These are phyloP conservation scores for Thraustochytrium striatum DNA, from an alignment of 352 stramenopile species.

Conservation along the genomic window DNA sequence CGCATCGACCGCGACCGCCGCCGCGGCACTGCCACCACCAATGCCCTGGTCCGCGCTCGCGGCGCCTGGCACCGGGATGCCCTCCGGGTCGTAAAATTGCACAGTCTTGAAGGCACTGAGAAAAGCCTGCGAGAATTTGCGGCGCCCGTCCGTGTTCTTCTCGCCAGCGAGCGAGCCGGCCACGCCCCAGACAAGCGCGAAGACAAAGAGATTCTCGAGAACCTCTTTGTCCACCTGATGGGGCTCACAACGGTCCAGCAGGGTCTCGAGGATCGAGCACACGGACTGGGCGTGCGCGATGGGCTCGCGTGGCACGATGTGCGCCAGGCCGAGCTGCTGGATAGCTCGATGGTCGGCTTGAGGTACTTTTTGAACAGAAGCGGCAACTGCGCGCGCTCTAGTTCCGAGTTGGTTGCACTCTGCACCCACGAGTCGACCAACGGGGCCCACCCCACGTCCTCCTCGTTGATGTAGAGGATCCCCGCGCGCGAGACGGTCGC, in stretches of 20 bases:
- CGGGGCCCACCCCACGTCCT: conserved; percentile 87
- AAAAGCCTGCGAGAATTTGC: conserved; percentile 72
- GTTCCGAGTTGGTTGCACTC: conserved; percentile 60
- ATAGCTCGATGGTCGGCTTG: conserved; percentile 68
- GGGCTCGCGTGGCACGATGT: conserved; percentile 83
- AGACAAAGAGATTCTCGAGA: conserved; percentile 88
- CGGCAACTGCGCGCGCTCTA: conserved; percentile 56
- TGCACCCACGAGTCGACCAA: conserved; percentile 90
- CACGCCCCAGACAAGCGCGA: conserved; percentile 83
- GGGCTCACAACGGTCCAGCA: conserved; percentile 59
- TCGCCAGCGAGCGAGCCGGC: conserved; percentile 89
- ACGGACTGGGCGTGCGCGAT: conserved; percentile 91
- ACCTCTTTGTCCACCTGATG: conserved; percentile 65
- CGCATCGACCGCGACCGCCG: conserved; percentile 57
- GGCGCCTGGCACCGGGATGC: no score
- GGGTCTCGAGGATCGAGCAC: conserved; percentile 79
- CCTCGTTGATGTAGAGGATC: conserved; percentile 94
- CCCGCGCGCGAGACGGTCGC: conserved; percentile 91
- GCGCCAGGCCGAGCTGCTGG: conserved; percentile 75
- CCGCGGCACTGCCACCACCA: neutral
- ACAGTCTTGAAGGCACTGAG: conserved; percentile 45
- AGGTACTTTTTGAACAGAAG: conserved; percentile 88
- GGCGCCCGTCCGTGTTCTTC: conserved; percentile 70
- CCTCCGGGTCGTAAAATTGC: neutral
- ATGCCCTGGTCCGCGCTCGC: neutral